A percentile compares a stretch with the other conserved stretches of the same genome.
Conservation (phyloP, 1,139 yeast genomes). For the Pichiaceae sp. region DNA sequence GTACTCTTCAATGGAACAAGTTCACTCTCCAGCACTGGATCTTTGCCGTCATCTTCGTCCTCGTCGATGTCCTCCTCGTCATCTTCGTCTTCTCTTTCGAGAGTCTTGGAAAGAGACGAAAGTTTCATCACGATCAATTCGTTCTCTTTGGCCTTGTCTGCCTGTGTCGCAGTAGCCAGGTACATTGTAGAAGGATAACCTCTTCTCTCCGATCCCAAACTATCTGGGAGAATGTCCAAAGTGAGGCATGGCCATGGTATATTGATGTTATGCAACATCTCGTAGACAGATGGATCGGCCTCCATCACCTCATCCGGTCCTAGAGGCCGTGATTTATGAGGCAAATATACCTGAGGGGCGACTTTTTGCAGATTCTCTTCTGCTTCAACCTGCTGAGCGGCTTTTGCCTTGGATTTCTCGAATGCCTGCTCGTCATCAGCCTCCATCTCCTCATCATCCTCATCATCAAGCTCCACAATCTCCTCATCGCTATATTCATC, state of each 20-base stretch:
- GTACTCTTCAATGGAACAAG: conserved; percentile 69
- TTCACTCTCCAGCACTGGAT: conserved; percentile 85
- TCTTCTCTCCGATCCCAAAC: conserved; percentile 81
- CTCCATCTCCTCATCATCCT: conserved; percentile 34
- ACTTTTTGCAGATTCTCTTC: conserved; percentile 1
- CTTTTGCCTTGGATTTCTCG: conserved; percentile 8
- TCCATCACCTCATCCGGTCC: conserved; percentile 96
- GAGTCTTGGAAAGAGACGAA: conserved; percentile 74
- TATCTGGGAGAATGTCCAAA: conserved; percentile 80
- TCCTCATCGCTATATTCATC: conserved; percentile 75
- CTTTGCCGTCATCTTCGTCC: conserved; percentile 55
- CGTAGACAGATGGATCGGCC: conserved; percentile 94
- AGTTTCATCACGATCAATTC: conserved; percentile 80
- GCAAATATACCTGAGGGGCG: conserved; percentile 50
- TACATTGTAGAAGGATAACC: conserved; percentile 83
- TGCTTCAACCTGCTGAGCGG: conserved; percentile 14
- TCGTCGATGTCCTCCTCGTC: conserved; percentile 48
- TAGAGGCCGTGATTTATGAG: conserved; percentile 79
- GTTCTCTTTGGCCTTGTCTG: conserved; percentile 77
- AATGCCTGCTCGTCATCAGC: conserved; percentile 18
- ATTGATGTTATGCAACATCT: conserved; percentile 90
- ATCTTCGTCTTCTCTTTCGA: conserved; percentile 70
- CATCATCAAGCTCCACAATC: conserved; percentile 70
- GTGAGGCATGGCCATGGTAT: conserved; percentile 97
- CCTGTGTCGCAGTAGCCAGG: conserved; percentile 91